Conservation (phyloP, 208 protist genomes). For the Vickermania spadyakhi region DNA sequence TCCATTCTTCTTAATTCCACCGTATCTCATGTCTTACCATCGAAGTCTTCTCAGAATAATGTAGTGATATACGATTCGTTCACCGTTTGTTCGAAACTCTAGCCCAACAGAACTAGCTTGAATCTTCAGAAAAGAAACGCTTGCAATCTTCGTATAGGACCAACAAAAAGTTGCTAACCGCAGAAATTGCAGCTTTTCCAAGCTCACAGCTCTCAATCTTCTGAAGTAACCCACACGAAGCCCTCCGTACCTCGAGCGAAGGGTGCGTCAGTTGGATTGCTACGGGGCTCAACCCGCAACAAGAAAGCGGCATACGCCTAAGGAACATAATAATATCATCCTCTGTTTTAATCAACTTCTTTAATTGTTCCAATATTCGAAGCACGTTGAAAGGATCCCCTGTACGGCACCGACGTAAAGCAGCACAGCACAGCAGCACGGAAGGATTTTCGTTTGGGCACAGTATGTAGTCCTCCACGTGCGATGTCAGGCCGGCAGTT, state of each 20-base stretch:
- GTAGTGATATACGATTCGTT: too few species aligned
- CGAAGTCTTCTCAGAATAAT: too few species aligned
- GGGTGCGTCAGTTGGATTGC: slow-evolving; percentile 54
- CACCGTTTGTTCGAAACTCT: too few species aligned
- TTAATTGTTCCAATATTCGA: slow-evolving; percentile 25
- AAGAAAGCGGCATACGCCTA: slow-evolving; percentile 48
- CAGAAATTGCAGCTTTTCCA: slow-evolving; percentile 37
- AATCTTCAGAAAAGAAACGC: too few species aligned
- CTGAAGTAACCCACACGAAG: slow-evolving; percentile 27
- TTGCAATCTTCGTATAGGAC: slow-evolving; percentile 44
- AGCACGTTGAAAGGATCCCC: slow-evolving; percentile 25
- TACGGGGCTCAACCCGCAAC: slow-evolving; percentile 51
- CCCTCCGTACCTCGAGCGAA: slow-evolving; percentile 17
- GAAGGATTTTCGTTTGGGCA: slow-evolving; percentile 21
- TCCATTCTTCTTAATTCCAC: too few species aligned
- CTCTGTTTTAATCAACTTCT: slow-evolving; percentile 18
- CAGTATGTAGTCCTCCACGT: slow-evolving; percentile 29
- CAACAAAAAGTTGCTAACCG: slow-evolving; percentile 64
- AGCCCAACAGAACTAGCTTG: too few species aligned
- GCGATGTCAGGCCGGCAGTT: slow-evolving; percentile 13
- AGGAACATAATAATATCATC: slow-evolving; percentile 50
- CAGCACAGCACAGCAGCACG: slow-evolving; percentile 29
- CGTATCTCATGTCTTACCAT: too few species aligned
- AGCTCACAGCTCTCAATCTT: slow-evolving; percentile 32
- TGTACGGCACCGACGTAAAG: slow-evolving; percentile 32